Percentiles rank a stretch among this genome's conserved stretches.
These are phyloP conservation scores for Tripterygium wilfordii DNA, from an alignment of 177 flowering plant genomes.

Conservation along the genomic window DNA sequence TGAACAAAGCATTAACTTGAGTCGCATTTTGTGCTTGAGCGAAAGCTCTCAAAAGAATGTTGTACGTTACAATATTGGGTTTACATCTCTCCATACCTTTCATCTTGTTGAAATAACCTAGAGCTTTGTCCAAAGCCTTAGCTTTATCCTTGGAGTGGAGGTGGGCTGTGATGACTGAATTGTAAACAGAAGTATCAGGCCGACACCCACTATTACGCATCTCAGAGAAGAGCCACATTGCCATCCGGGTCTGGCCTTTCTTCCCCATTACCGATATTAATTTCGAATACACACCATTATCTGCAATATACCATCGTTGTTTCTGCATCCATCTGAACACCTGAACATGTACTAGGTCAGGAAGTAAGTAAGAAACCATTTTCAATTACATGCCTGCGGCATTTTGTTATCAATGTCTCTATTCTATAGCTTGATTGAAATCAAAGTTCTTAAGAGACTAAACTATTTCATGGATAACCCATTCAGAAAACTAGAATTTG, in stretches of 20 bases:
- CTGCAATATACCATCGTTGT: slow-evolving; percentile 89
- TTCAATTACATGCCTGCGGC: too few species aligned
- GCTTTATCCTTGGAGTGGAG: slow-evolving; percentile 77
- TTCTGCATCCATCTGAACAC: slow-evolving; percentile 99
- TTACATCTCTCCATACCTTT: slow-evolving; percentile 78
- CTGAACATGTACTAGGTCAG: slow-evolving; percentile 26
- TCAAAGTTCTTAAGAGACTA: too few species aligned
- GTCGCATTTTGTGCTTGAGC: slow-evolving; percentile 68
- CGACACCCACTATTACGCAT: slow-evolving; percentile 96
- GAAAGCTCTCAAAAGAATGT: slow-evolving; percentile 85
- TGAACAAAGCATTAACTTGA: slow-evolving; percentile 65
- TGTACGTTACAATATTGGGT: slow-evolving; percentile 86
- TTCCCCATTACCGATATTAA: slow-evolving; percentile 94
- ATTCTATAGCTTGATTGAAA: too few species aligned
- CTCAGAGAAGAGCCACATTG: slow-evolving; percentile 99
- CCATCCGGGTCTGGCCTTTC: slow-evolving; percentile 91
- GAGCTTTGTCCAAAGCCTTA: slow-evolving; percentile 76
- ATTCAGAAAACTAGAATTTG: not conserved
- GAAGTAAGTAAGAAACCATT: not conserved
- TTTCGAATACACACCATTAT: slow-evolving; percentile 90
- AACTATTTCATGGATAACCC: too few species aligned
- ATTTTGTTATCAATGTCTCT: too few species aligned
- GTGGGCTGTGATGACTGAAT: slow-evolving; percentile 86
- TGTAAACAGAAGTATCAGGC: slow-evolving; percentile 91
- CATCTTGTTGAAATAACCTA: slow-evolving; percentile 85